Evolutionary conservation across 2,329 filamentous ascomycete genomes (phyloP).

Genomic region (Venturia pyrina): DNA sequence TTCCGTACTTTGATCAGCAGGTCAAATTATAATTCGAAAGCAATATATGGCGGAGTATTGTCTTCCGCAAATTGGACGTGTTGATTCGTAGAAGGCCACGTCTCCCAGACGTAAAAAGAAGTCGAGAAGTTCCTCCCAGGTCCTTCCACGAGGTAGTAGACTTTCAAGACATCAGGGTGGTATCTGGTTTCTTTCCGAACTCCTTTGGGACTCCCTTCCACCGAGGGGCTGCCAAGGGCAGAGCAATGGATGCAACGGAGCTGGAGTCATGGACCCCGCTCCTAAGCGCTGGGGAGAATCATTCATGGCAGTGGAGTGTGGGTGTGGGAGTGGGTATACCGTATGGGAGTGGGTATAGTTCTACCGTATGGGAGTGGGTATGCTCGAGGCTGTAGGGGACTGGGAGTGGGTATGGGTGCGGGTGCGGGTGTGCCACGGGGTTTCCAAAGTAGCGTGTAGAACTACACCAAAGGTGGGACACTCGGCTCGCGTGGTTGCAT

Average conservation of each 20-base stretch:
- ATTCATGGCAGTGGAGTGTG: neutral
- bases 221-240: conserved; percentile 1
- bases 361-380: too few relatives aligned
- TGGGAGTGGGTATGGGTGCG: too few relatives aligned
- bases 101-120: too few relatives aligned
- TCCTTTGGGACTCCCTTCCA: neutral
- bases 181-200: neutral
- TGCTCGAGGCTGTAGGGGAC: too few relatives aligned
- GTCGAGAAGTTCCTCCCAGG: neutral
- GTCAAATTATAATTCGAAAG: neutral
- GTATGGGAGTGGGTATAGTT: too few relatives aligned
- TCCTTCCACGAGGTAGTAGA: neutral
- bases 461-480: neutral
- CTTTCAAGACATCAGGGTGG: neutral
- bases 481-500: neutral
- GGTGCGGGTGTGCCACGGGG: neutral
- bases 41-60: neutral
- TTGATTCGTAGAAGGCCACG: too few relatives aligned
- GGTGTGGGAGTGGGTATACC: too few relatives aligned
- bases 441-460: neutral
- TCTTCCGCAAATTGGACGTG: neutral
- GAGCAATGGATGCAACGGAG: neutral
- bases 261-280: neutral
- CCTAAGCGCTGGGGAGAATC: conserved; percentile 3
- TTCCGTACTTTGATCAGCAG: too few relatives aligned